phyloP scores from a whole-genome alignment of 257 asterid species.

The Paraleonurus japonicus region DNA sequence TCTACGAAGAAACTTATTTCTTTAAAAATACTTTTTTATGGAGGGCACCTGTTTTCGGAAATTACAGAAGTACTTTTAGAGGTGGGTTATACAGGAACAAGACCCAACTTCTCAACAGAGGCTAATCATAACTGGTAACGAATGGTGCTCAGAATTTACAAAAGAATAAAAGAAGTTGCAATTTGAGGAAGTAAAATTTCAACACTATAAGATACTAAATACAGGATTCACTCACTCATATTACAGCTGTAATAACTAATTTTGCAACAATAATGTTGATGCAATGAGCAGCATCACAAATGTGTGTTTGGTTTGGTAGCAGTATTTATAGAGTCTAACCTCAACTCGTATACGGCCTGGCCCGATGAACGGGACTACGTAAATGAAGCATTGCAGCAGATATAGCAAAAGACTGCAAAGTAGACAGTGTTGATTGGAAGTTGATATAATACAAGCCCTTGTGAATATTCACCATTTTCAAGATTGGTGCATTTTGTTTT shows the following conservation, averaged over 20 bases:
- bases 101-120: background rate
- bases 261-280: conserved; percentile 15
- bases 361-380: conserved; percentile 45
- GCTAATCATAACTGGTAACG: no score
- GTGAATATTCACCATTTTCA: conserved; percentile 79
- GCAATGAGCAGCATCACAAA: conserved; percentile 17
- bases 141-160: no score
- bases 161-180: background rate
- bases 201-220: background rate
- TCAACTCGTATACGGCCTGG: conserved; percentile 60
- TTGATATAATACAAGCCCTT: conserved; percentile 67
- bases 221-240: background rate
- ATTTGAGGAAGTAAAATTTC: background rate
- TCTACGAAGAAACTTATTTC: no score
- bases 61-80: no score
- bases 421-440: conserved; percentile 68
- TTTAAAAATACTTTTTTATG: no score
- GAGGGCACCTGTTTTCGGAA: no score
- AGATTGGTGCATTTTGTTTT: conserved; percentile 47
- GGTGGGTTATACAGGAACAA: no score
- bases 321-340: conserved; percentile 27
- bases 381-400: conserved; percentile 81
- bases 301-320: conserved; percentile 1
- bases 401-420: conserved; percentile 75
- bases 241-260: conserved; percentile 17